A percentile compares a stretch with the other conserved stretches of the same genome.
Conservation (phyloP, 805 yeast genomes). For the Kockiozyma suomiensis region DNA sequence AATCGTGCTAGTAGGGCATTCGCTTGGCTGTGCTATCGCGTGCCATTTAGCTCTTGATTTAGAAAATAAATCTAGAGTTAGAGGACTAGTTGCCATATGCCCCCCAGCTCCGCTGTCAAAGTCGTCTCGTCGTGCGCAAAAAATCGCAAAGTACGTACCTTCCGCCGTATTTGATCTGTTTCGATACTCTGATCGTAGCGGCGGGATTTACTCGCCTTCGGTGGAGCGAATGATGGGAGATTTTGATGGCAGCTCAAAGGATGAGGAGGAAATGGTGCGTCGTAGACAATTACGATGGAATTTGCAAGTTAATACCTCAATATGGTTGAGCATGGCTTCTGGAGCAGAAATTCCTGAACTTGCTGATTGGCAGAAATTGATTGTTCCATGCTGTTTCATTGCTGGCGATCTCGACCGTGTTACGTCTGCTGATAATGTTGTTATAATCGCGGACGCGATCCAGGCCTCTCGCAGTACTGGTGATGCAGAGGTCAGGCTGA, state of each 20-base stretch:
- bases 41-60: background rate
- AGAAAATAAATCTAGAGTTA: constrained; percentile 44
- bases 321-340: constrained; percentile 56
- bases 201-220: constrained; percentile 62
- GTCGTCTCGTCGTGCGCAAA: constrained; percentile 24
- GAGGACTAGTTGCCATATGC: constrained; percentile 42
- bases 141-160: constrained; percentile 39
- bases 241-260: constrained; percentile 16
- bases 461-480: background rate
- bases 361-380: constrained; percentile 48
- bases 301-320: constrained; percentile 58
- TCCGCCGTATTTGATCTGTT: constrained; percentile 53
- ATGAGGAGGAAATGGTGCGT: constrained; percentile 45
- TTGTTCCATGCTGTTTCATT: constrained; percentile 55
- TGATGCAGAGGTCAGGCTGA: constrained; percentile 44
- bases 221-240: constrained; percentile 58
- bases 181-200: constrained; percentile 61
- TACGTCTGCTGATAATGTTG: constrained; percentile 52
- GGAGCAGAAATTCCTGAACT: constrained; percentile 53
- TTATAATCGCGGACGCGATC: constrained; percentile 40
- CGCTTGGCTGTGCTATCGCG: constrained; percentile 68
- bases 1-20: constrained; percentile 63
- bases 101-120: constrained; percentile 41
- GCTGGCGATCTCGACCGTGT: constrained; percentile 62
- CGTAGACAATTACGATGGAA: constrained; percentile 71